These are phyloP conservation scores for Ophiocordyceps australis DNA, from an alignment of 2,329 filamentous ascomycete species.

Conservation along the genomic window DNA sequence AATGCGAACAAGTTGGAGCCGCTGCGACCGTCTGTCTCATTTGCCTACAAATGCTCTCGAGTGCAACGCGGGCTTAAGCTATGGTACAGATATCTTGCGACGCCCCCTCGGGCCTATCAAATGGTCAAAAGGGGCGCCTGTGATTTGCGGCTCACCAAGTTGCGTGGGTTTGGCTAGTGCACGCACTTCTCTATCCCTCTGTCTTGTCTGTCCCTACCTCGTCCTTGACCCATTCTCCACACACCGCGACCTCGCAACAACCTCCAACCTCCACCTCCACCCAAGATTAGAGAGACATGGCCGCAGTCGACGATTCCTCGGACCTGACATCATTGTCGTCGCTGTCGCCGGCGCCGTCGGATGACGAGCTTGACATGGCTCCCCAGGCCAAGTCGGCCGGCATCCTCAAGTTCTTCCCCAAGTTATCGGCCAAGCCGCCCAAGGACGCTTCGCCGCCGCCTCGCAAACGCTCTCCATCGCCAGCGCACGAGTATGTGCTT, in stretches of 20 bases:
- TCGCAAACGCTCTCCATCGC: slow-evolving; percentile 70
- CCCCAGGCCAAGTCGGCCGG: slow-evolving; percentile 30
- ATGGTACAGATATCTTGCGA: slow-evolving; percentile 1
- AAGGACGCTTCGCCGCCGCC: slow-evolving; percentile 46
- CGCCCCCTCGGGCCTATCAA: slow-evolving; percentile 11
- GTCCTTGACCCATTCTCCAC: slow-evolving; percentile 10
- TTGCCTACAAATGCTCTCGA: too few relatives aligned
- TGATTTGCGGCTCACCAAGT: slow-evolving; percentile 12
- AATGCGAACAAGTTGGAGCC: background rate
- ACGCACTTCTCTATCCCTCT: slow-evolving; percentile 12
- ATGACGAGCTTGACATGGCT: slow-evolving; percentile 30
- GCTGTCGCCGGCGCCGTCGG: slow-evolving; percentile 23
- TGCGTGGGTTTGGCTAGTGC: slow-evolving; percentile 10
- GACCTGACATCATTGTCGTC: slow-evolving; percentile 42
- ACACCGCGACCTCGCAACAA: slow-evolving; percentile 7
- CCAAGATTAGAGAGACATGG: too few relatives aligned
- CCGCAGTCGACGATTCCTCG: slow-evolving; percentile 42
- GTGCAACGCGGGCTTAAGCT: too few relatives aligned
- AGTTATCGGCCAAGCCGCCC: slow-evolving; percentile 29
- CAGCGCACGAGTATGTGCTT: slow-evolving; percentile 75
- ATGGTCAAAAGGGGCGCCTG: slow-evolving; percentile 8
- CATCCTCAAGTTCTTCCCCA: slow-evolving; percentile 51
- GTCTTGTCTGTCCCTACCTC: slow-evolving; percentile 13
- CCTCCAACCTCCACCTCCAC: too few relatives aligned
- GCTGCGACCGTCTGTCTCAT: background rate